Evolutionary conservation across 306 rosid species (phyloP), one percentile per base, ranked within the genome.

Genomic region (Trifolium subterraneum): DNA sequence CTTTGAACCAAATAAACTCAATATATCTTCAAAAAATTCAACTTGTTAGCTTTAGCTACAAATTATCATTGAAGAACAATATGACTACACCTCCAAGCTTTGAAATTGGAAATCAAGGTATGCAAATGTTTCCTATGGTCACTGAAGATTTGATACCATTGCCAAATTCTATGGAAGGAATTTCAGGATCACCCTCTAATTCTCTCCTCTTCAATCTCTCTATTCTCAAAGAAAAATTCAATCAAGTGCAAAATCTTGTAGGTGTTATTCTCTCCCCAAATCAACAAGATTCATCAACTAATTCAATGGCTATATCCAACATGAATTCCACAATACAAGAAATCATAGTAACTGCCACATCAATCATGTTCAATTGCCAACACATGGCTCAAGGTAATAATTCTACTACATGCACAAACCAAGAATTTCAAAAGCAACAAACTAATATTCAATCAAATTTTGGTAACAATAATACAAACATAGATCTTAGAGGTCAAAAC

Each of bases 341-440:
- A 58, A 79, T 94, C 79, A 82, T 94, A 50, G 79, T 81, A 33
- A 81, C 93, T 16, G 84, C 97, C 29, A 81, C 97, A 16, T 87
- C 99, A 4, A 92, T 94, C 93, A 62, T 87, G 90, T 73, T 84
- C 84, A 83, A 84, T 6, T 86, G 89, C 70, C 98, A 93, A 60
- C 90, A 93, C 0, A 81, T 88, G 83, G 54, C 81, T 71, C 73
- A 81, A 78, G 86, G 83, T 73, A 76, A 48, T 44, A 63, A 63
- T 29, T 33, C 45, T 51, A 61, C 15, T 38, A 51, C 16, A 62
- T 42, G 60, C 62, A 54, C 65, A 25, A 70, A 80, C 41, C 42
- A 29, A 60, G 66, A 60, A 60, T 60, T 60, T 18, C 66, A 29
- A 15, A 31, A 60, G 22, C 20, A 33, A 15, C 20, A 60, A 23